Conservation (phyloP, 192 early-diverging fungal species). For the Podila verticillata region DNA sequence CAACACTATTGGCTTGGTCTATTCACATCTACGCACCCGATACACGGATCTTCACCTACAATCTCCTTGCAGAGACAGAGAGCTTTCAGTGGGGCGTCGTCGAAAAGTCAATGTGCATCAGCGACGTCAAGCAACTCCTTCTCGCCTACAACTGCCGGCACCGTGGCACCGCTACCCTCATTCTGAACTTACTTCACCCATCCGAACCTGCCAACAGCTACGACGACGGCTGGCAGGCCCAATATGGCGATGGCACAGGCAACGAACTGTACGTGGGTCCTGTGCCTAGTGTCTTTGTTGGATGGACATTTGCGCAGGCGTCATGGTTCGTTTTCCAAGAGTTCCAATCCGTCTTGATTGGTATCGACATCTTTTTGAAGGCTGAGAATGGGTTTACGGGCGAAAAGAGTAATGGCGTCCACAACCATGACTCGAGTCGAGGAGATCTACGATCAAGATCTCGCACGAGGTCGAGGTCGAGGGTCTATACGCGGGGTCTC, state of each 20-base stretch:
- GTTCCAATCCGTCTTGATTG: conserved; percentile 40
- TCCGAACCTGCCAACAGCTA: conserved; percentile 61
- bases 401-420: neutral
- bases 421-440: conserved; percentile 8
- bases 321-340: conserved; percentile 57
- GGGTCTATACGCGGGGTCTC: neutral
- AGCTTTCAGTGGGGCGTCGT: conserved; percentile 67
- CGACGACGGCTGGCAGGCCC: conserved; percentile 71
- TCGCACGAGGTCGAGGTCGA: neutral
- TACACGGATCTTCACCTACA: conserved; percentile 69
- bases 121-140: conserved; percentile 62
- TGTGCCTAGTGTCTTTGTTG: conserved; percentile 65
- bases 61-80: conserved; percentile 68
- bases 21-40: conserved; percentile 67
- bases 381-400: neutral
- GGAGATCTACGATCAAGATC: neutral
- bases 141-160: conserved; percentile 67
- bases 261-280: conserved; percentile 70
- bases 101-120: conserved; percentile 57
- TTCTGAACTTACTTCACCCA: conserved; percentile 72
- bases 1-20: conserved; percentile 74
- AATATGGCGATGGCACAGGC: conserved; percentile 74
- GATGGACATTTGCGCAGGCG: conserved; percentile 66
- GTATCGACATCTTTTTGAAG: conserved; percentile 41
- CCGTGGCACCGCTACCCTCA: conserved; percentile 63